Evolutionary conservation across 2,329 filamentous ascomycete species (phyloP).

Genomic region (Ophiostoma populinum): DNA sequence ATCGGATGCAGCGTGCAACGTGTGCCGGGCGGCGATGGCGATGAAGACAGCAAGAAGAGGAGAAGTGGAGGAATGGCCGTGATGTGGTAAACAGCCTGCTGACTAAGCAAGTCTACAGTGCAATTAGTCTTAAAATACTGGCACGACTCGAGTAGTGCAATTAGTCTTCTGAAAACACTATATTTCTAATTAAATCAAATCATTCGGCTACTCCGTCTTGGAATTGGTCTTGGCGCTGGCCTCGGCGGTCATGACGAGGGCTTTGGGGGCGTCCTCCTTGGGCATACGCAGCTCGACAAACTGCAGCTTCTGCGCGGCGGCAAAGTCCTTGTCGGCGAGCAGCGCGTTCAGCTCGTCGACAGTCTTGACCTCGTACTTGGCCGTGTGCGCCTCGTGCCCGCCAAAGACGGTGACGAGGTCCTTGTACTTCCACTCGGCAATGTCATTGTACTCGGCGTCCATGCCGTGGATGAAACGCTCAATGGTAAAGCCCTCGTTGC

Average conservation of each 20-base stretch:
- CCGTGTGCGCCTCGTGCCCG: constrained; percentile 9
- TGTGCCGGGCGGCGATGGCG: too few relatives aligned
- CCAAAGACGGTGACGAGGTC: constrained; percentile 12
- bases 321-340: constrained; percentile 15
- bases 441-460: constrained; percentile 66
- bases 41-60: too few relatives aligned
- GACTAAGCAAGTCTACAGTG: too few relatives aligned
- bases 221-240: constrained; percentile 53
- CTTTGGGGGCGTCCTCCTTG: constrained; percentile 57
- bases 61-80: too few relatives aligned
- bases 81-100: too few relatives aligned
- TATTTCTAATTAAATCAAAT: background rate
- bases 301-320: constrained; percentile 35
- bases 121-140: too few relatives aligned
- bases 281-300: constrained; percentile 74
- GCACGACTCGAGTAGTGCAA: too few relatives aligned
- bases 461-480: constrained; percentile 78
- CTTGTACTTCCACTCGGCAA: constrained; percentile 53
- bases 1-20: too few relatives aligned
- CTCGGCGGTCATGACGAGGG: constrained; percentile 52
- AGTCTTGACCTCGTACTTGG: constrained; percentile 10
- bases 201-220: constrained; percentile 17
- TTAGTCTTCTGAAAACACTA: too few relatives aligned
- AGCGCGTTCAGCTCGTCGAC: constrained; percentile 11
- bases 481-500: constrained; percentile 80